Percentiles rank a stretch among this genome's conserved stretches.
Conservation (phyloP, 2,329 filamentous ascomycete genomes). For the Emericellopsis cladophorae region DNA sequence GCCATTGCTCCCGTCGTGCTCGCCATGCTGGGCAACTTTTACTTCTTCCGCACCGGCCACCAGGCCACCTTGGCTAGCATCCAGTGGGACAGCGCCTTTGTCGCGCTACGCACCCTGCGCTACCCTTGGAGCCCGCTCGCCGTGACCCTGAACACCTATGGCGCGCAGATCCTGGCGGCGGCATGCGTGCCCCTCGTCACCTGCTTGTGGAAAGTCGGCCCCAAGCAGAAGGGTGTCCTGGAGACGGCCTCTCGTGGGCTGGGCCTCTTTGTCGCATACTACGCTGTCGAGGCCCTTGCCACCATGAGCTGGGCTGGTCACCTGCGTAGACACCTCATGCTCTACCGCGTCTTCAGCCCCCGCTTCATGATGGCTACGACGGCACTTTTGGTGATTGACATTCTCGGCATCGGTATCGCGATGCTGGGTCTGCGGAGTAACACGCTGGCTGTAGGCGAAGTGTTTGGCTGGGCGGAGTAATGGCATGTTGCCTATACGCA, state of each 20-base stretch:
- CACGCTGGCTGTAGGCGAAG: constrained; percentile 65
- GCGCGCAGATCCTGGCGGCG: constrained; percentile 73
- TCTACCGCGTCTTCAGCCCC: constrained; percentile 87
- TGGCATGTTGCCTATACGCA: too few relatives aligned
- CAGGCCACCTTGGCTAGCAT: constrained; percentile 79
- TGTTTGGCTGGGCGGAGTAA: constrained; percentile 69
- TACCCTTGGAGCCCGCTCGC: constrained; percentile 86
- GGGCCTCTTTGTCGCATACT: constrained; percentile 68
- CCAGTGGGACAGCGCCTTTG: constrained; percentile 94
- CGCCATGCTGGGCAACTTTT: constrained; percentile 79
- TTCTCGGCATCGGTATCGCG: constrained; percentile 59
- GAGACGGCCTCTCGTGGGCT: constrained; percentile 59
- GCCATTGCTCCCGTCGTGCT: constrained; percentile 76
- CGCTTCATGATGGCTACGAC: constrained; percentile 74
- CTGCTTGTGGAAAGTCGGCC: constrained; percentile 72
- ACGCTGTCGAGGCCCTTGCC: constrained; percentile 68
- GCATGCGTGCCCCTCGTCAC: constrained; percentile 68
- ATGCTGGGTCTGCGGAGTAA: constrained; percentile 65
- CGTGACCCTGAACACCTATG: constrained; percentile 77
- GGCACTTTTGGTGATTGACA: constrained; percentile 63
- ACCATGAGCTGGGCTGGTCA: constrained; percentile 87
- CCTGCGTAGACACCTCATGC: constrained; percentile 84
- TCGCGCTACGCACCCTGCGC: constrained; percentile 66
- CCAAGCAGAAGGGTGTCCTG: constrained; percentile 57
- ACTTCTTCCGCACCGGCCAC: constrained; percentile 97